Evolutionary conservation across 768 basidiomycete species (phyloP), one percentile per base, ranked within the genome.

Genomic region (Naganishia friedmannii): DNA sequence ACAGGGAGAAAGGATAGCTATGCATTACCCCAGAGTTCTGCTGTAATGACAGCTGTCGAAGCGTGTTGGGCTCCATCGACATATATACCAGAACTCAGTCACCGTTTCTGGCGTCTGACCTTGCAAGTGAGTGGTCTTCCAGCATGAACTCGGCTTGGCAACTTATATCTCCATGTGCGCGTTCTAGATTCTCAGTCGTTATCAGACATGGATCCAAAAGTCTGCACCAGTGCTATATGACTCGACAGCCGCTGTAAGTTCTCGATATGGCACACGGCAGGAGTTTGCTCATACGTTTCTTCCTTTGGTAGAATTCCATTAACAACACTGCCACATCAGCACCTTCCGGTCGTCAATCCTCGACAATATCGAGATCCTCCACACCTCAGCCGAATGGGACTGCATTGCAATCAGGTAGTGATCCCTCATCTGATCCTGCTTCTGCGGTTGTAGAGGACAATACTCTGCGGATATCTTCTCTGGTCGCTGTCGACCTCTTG

Each of bases 81-180:
- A 9, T 94, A 86, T 79, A 88, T 98, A 51, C 88, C 89, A 1
- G 89, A 93, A 70, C 82, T 98, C 13, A 86, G 86, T 42, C 85
- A 88, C 80, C 86, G 90, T 60, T 98, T 98, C 79, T 98, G 95
- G 96, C 87, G 86, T 75, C 82, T 98, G 69, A 91, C 89, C 7
- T 82, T 99, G 31, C 95, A 99, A 86, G 93, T 92, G 58, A 46
- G 84, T 74, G 63, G 70, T 28, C 12, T 12, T 37, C 8, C 5
- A 42, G 45, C 26, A 17, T 37, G 9, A 55, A 12, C 34, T 42
- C 15, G 42, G 42, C 42, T 42, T 23, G 31, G 2, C 53, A 17
- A 28, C 10, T 29, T 26, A 39, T 39, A 45, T 13, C 1, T 32
- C 29, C 37, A 42, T 39, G 29, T 7, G 5, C 21, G 1, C 23